phyloP scores from a whole-genome alignment of 2,329 filamentous ascomycete genomes.

The Colletotrichum filicis region DNA sequence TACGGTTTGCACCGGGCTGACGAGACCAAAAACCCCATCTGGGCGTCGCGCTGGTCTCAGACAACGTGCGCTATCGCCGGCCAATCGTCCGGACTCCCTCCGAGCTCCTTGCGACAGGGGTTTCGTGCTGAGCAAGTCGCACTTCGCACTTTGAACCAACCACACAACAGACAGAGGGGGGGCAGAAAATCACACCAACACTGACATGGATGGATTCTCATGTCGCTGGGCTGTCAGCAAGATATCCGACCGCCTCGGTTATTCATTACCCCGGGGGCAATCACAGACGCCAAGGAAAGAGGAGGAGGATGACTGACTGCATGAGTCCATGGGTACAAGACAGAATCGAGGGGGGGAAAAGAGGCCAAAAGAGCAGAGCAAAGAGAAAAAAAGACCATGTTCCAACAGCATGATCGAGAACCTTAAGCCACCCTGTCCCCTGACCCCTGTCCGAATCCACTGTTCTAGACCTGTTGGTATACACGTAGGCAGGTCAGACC shows the following conservation, averaged over 20 bases:
- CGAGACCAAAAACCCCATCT: neutral
- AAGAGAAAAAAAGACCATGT: neutral
- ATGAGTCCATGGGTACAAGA: neutral
- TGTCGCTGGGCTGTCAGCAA: neutral
- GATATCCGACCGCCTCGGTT: neutral
- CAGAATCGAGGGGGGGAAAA: neutral
- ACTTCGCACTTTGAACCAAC: neutral
- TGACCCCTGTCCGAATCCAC: neutral
- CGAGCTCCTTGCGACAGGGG: slow-evolving; percentile 20
- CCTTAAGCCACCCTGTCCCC: slow-evolving; percentile 4
- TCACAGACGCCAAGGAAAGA: neutral
- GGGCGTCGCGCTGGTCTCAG: slow-evolving; percentile 27
- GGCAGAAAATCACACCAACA: neutral
- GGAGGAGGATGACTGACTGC: neutral
- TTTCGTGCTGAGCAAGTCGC: neutral
- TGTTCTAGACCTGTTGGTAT: too few species aligned
- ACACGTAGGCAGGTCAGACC: too few species aligned
- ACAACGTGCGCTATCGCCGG: slow-evolving; percentile 20
- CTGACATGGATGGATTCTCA: neutral
- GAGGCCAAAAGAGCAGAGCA: neutral
- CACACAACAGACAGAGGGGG: neutral
- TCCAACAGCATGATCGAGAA: neutral
- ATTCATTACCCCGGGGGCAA: neutral
- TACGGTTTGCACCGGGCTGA: neutral
- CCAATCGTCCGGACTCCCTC: slow-evolving; percentile 28